Percentiles rank a stretch among this genome's conserved stretches.
phyloP scores from a whole-genome alignment of 768 basidiomycete genomes.

The Rubroboletus pulcherrimus region DNA sequence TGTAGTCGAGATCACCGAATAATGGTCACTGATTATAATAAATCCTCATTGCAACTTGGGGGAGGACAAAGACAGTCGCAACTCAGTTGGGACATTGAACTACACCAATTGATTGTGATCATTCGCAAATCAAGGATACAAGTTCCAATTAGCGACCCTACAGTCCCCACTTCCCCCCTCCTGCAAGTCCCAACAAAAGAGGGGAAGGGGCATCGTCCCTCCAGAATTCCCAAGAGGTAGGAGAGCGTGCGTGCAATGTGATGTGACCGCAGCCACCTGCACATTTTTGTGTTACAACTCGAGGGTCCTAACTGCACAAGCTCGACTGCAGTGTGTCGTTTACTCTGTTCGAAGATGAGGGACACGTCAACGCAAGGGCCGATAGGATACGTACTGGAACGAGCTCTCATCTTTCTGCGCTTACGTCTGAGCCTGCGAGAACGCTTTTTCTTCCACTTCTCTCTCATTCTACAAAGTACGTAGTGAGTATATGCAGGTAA shows the following conservation, averaged over 20 bases:
- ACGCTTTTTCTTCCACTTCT: constrained; percentile 97
- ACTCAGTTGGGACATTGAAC: not conserved
- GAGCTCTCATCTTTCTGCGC: constrained; percentile 94
- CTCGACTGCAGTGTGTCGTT: constrained; percentile 27
- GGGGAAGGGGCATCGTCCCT: constrained; percentile 18
- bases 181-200: constrained; percentile 24
- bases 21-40: not conserved
- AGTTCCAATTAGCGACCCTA: constrained; percentile 20
- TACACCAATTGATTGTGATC: not conserved
- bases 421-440: constrained; percentile 90
- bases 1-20: no score
- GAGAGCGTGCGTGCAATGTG: constrained; percentile 26
- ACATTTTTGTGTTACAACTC: constrained; percentile 9
- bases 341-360: constrained; percentile 33
- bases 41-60: not conserved
- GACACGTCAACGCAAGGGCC: not conserved
- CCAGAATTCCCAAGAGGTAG: constrained; percentile 22
- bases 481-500: not conserved
- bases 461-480: constrained; percentile 66
- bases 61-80: not conserved
- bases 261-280: constrained; percentile 16
- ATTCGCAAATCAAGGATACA: constrained; percentile 24
- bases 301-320: constrained; percentile 21
- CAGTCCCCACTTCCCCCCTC: constrained; percentile 19
- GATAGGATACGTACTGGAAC: constrained; percentile 67